A percentile compares a stretch with the other conserved stretches of the same genome.
phyloP scores from a whole-genome alignment of 495 filamentous ascomycete genomes.

The Recurvomyces mirabilis region DNA sequence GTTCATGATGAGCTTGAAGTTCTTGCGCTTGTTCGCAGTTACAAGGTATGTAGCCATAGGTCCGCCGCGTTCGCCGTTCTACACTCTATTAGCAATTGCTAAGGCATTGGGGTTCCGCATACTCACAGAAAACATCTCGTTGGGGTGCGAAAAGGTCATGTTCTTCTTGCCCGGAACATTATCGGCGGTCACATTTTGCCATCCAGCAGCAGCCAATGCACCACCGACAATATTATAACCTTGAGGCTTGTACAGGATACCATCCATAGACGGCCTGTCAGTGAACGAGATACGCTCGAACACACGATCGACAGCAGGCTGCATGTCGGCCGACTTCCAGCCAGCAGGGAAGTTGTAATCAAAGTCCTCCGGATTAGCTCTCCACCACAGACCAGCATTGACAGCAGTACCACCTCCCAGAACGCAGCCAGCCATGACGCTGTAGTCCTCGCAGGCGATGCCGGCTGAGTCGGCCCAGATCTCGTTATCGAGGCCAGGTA shows the following conservation, averaged over 20 bases:
- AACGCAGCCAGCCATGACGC: slow-evolving; percentile 65
- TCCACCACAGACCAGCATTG: slow-evolving; percentile 41
- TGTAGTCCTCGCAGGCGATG: slow-evolving; percentile 57
- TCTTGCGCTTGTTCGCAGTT: slow-evolving; percentile 44
- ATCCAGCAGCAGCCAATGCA: slow-evolving; percentile 47
- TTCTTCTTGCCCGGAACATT: slow-evolving; percentile 52
- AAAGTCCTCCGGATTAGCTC: slow-evolving; percentile 52
- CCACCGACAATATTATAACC: slow-evolving; percentile 51
- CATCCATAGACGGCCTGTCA: slow-evolving; percentile 54
- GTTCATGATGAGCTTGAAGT: slow-evolving; percentile 58
- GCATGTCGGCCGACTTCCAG: slow-evolving; percentile 58
- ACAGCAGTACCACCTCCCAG: slow-evolving; percentile 50
- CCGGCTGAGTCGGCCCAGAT: slow-evolving; percentile 53
- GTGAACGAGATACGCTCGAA: slow-evolving; percentile 63
- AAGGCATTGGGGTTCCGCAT: too few relatives aligned
- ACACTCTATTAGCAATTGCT: too few relatives aligned
- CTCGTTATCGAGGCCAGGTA: slow-evolving; percentile 67
- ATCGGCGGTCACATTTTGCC: slow-evolving; percentile 52
- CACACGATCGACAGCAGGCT: slow-evolving; percentile 44
- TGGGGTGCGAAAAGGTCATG: slow-evolving; percentile 51
- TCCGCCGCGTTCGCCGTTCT: slow-evolving; percentile 55
- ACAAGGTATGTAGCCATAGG: slow-evolving; percentile 66
- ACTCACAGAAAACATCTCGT: slow-evolving; percentile 63
- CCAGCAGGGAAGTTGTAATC: slow-evolving; percentile 61
- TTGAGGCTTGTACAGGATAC: slow-evolving; percentile 55